Conservation (phyloP, 257 asterid species). For the Solanum pimpinellifolium region DNA sequence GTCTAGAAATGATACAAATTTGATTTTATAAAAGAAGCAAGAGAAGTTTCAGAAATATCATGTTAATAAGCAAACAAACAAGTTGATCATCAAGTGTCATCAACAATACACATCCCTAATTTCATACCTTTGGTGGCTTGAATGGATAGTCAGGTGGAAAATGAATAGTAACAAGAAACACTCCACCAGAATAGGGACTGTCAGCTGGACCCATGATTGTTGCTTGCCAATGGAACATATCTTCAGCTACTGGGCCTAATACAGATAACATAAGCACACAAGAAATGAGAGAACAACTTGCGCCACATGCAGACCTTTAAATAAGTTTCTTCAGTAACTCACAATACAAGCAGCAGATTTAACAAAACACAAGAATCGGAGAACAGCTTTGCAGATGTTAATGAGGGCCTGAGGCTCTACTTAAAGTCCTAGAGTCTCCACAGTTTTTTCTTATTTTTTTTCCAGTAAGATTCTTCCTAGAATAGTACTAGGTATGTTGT, state of each 20-base stretch:
- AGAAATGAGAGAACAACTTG: neutral
- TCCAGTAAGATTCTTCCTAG: neutral
- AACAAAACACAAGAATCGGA: neutral
- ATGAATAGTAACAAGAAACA: neutral
- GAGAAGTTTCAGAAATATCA: neutral
- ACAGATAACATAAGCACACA: neutral
- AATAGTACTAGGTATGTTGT: neutral
- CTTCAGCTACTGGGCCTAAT: neutral
- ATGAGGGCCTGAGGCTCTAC: neutral
- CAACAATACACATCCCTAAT: neutral
- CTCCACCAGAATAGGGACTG: neutral
- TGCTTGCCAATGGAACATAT: constrained; percentile 1
- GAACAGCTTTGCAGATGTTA: neutral
- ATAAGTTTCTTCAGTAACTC: neutral
- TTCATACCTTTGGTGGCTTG: neutral
- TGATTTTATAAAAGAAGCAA: neutral
- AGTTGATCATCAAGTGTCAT: neutral
- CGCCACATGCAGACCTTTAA: neutral
- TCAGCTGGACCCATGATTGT: neutral
- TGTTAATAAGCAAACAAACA: neutral
- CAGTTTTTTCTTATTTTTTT: neutral
- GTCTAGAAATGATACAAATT: neutral
- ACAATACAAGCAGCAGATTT: neutral
- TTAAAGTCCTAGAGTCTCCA: neutral
- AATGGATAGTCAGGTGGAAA: neutral